Evolutionary conservation across 2,329 filamentous ascomycete genomes (phyloP).

Genomic region (Pseudogymnoascus sp.): DNA sequence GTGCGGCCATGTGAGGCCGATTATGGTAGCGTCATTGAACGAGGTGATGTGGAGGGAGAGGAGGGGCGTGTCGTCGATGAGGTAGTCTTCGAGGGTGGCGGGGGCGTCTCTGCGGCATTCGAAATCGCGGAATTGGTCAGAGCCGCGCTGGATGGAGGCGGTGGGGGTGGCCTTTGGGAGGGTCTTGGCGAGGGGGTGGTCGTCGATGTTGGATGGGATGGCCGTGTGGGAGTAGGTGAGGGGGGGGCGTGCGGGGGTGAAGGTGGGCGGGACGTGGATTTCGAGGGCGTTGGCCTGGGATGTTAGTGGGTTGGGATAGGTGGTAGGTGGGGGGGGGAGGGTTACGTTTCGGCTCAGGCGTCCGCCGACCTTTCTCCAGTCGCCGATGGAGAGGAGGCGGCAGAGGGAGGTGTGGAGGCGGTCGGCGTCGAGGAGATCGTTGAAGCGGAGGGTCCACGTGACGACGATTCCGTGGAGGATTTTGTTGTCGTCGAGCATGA

Average conservation of each 20-base stretch:
- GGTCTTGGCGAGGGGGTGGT: constrained; percentile 35
- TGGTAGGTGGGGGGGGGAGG: not conserved
- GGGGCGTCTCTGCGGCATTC: constrained; percentile 22
- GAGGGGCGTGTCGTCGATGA: constrained; percentile 37
- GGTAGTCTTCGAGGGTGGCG: constrained; percentile 32
- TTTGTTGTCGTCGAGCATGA: constrained; percentile 14
- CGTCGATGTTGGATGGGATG: constrained; percentile 31
- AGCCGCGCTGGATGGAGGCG: constrained; percentile 26
- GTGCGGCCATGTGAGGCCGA: constrained; percentile 41
- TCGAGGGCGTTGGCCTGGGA: constrained; percentile 29
- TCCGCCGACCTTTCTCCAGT: constrained; percentile 41
- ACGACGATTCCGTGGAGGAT: constrained; percentile 11
- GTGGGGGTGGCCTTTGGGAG: constrained; percentile 29
- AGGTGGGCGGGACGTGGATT: constrained; percentile 34
- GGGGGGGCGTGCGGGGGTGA: constrained; percentile 32
- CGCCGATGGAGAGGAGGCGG: constrained; percentile 33
- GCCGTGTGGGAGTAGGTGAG: constrained; percentile 34
- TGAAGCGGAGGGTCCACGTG: constrained; percentile 29
- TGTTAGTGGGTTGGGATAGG: not conserved
- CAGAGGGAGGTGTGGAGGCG: constrained; percentile 32
- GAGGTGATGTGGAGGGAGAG: constrained; percentile 40
- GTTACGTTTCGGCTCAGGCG: constrained; percentile 27
- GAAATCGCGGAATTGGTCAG: constrained; percentile 24
- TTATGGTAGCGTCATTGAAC: constrained; percentile 43
- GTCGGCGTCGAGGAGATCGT: constrained; percentile 36